phyloP scores from a whole-genome alignment of 352 stramenopile genomes.

The Thraustotheca clavata region DNA sequence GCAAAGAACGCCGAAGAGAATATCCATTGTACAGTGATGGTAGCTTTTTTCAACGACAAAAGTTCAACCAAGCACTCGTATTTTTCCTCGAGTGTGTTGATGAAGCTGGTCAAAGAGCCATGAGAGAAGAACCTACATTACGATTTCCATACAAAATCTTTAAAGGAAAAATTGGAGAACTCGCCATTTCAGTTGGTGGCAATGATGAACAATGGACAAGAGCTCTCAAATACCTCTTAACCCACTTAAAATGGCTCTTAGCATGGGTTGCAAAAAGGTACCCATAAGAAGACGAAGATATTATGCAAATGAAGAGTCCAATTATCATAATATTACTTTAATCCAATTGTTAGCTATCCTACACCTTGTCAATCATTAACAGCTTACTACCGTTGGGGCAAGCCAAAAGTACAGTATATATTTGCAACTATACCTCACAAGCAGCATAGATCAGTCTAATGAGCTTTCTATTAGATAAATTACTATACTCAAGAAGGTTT shows the following conservation, averaged over 20 bases:
- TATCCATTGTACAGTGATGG: conserved; percentile 74
- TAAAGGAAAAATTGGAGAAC: conserved; percentile 83
- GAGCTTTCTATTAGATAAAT: no score
- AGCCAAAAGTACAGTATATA: no score
- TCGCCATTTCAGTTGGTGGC: conserved; percentile 68
- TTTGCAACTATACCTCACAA: no score
- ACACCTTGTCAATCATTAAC: no score
- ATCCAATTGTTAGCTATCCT: no score
- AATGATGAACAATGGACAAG: conserved; percentile 90
- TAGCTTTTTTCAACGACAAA: conserved; percentile 79
- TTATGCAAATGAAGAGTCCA: no score
- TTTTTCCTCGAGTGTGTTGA: conserved; percentile 87
- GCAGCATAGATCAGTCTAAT: no score
- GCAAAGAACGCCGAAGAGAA: conserved; percentile 38
- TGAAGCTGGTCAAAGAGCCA: conserved; percentile 72
- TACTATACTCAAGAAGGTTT: no score
- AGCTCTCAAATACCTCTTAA: conserved; percentile 88
- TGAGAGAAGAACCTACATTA: conserved; percentile 82
- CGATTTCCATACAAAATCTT: conserved; percentile 89
- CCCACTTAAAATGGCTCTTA: conserved; percentile 89
- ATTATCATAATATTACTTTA: no score
- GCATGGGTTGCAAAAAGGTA: conserved; percentile 88
- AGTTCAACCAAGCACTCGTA: conserved; percentile 88
- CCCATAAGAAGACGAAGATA: conserved; percentile 26
- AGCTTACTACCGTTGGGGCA: no score